Evolutionary conservation across 1,284 basidiomycete species (phyloP).

Genomic region (Apiotrichum gracile): DNA sequence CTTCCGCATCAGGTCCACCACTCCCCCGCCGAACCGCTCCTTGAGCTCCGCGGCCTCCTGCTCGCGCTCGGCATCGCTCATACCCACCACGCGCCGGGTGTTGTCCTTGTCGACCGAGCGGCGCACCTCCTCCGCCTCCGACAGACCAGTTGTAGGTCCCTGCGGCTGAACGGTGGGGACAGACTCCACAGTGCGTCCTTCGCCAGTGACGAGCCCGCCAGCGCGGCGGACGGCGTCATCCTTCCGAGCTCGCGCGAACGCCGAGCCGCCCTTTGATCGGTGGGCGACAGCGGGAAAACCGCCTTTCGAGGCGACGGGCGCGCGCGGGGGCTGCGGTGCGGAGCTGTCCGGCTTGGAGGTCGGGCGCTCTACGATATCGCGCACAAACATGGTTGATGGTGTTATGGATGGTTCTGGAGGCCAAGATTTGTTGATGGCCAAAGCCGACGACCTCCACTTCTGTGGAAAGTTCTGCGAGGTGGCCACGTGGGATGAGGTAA

Average conservation of each 20-base stretch:
- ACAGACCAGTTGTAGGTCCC: neutral
- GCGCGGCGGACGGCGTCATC: neutral
- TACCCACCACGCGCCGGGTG: constrained; percentile 52
- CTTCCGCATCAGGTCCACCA: constrained; percentile 55
- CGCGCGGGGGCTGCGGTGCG: constrained; percentile 8
- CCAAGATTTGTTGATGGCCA: neutral
- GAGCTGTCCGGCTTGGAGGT: constrained; percentile 12
- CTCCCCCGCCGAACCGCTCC: constrained; percentile 59
- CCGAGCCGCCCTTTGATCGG: constrained; percentile 5
- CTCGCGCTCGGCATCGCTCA: constrained; percentile 59
- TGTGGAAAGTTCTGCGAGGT: too few species aligned
- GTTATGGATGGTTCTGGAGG: neutral
- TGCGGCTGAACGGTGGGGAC: neutral
- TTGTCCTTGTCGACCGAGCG: constrained; percentile 25
- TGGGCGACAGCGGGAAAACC: constrained; percentile 17
- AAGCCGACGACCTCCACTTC: constrained; percentile 10
- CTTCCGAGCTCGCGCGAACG: constrained; percentile 11
- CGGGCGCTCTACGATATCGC: constrained; percentile 29
- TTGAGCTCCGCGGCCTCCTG: constrained; percentile 59
- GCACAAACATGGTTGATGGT: constrained; percentile 22
- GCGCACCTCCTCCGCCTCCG: constrained; percentile 9
- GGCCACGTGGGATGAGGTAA: neutral
- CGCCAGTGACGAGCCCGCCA: constrained; percentile 8
- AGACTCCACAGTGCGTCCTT: constrained; percentile 11
- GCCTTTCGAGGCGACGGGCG: constrained; percentile 7